phyloP scores from a whole-genome alignment of 2,329 filamentous ascomycete genomes.

The Fusarium nematophilum region DNA sequence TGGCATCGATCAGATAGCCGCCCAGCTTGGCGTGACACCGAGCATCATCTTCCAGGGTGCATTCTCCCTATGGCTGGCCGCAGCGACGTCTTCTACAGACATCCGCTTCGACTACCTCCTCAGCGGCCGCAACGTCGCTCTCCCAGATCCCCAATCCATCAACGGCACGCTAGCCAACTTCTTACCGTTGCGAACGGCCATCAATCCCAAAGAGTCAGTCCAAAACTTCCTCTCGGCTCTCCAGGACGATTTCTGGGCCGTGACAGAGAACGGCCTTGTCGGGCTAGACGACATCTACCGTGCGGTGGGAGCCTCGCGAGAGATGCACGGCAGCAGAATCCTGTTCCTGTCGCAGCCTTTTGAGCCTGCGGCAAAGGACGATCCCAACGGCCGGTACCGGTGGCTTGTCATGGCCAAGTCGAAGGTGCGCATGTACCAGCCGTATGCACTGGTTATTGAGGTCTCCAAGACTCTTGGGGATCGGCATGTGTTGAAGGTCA shows the following conservation, averaged over 20 bases:
- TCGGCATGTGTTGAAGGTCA: conserved; percentile 10
- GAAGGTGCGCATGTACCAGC: conserved; percentile 14
- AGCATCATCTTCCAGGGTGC: conserved; percentile 51
- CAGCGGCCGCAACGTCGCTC: conserved; percentile 52
- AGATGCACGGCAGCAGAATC: conserved; percentile 6
- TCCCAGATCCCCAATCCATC: conserved; percentile 50
- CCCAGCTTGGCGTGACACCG: conserved; percentile 43
- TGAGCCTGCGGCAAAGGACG: conserved; percentile 5
- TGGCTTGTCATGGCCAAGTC: conserved; percentile 20
- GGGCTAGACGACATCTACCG: conserved; percentile 11
- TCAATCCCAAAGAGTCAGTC: background rate
- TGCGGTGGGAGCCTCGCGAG: background rate
- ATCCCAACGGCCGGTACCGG: conserved; percentile 2
- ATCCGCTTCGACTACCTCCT: conserved; percentile 51
- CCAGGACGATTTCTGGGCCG: conserved; percentile 15
- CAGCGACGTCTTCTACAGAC: conserved; percentile 30
- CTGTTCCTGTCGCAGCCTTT: conserved; percentile 21
- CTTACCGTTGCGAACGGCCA: conserved; percentile 14
- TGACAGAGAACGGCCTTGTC: conserved; percentile 13
- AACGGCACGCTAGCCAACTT: conserved; percentile 54
- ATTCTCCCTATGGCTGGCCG: conserved; percentile 45
- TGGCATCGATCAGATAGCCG: conserved; percentile 35
- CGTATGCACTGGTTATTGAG: conserved; percentile 16
- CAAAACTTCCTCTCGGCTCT: background rate
- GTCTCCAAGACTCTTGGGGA: conserved; percentile 2